These are phyloP conservation scores for Aureococcus anophagefferens DNA, from an alignment of 108 stramenopile species.

Conservation along the genomic window DNA sequence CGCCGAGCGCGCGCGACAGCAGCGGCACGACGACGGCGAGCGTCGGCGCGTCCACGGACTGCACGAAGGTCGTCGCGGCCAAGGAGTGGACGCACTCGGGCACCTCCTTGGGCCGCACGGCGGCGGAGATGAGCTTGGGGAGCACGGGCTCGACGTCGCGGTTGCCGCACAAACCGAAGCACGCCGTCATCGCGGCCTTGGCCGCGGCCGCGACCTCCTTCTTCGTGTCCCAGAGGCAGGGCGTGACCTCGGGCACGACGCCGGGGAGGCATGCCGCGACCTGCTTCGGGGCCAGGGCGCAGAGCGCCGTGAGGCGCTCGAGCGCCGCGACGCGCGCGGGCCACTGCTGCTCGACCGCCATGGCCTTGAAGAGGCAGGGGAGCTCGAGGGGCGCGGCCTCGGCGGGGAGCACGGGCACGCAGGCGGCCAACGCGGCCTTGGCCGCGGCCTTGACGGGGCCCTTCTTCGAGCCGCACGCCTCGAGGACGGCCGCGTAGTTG, in stretches of 20 bases:
- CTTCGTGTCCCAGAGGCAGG: conserved; percentile 96
- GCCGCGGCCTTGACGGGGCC: not conserved
- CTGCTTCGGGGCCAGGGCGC: conserved; percentile 60
- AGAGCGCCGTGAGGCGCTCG: conserved; percentile 60
- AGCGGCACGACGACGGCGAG: conserved; percentile 98
- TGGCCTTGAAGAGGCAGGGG: conserved; percentile 6
- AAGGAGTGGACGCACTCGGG: conserved; percentile 91
- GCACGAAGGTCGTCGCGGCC: conserved; percentile 93
- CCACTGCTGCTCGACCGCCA: conserved; percentile 70
- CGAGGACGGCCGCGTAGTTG: not conserved
- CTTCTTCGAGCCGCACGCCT: not conserved
- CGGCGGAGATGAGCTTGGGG: conserved; percentile 75
- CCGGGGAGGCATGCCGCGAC: conserved; percentile 72
- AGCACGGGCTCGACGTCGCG: conserved; percentile 98
- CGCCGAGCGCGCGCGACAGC: conserved; percentile 85
- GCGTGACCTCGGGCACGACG: conserved; percentile 84
- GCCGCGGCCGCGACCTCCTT: conserved; percentile 89
- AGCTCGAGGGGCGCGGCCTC: not conserved
- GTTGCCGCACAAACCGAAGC: conserved; percentile 90
- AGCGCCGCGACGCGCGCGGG: conserved; percentile 67
- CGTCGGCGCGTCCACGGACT: conserved; percentile 92
- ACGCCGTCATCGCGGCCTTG: conserved; percentile 73
- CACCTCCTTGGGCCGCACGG: conserved; percentile 87
- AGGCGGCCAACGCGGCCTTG: not conserved
- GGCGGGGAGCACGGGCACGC: not conserved